Conservation (phyloP, 2,329 filamentous ascomycete genomes). For the Thermothelomyces thermophilus region DNA sequence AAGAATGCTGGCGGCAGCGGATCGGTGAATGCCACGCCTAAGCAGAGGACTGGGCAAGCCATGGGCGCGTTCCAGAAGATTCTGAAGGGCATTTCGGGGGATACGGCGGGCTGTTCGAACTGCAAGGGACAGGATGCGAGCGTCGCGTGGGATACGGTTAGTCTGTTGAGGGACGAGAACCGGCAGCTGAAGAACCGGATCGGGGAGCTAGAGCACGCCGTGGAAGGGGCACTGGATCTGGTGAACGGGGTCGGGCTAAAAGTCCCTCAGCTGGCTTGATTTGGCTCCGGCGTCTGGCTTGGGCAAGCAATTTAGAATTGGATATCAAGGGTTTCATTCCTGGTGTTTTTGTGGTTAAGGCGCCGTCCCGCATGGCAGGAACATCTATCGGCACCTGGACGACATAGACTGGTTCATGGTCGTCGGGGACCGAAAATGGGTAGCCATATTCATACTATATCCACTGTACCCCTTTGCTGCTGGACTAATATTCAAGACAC, state of each 20-base stretch:
- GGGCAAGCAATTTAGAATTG: no score
- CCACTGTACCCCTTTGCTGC: no score
- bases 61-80: conserved; percentile 44
- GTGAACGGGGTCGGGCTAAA: conserved; percentile 50
- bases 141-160: conserved; percentile 60
- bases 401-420: neutral
- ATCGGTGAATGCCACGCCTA: conserved; percentile 20
- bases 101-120: conserved; percentile 41
- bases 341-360: no score
- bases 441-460: no score
- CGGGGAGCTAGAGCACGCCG: conserved; percentile 50
- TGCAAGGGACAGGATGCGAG: conserved; percentile 53
- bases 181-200: conserved; percentile 54
- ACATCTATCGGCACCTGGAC: neutral
- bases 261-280: conserved; percentile 12
- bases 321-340: no score
- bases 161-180: conserved; percentile 56
- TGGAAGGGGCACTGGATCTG: conserved; percentile 54
- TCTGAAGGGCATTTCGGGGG: conserved; percentile 39
- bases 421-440: no score
- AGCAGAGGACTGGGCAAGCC: conserved; percentile 30
- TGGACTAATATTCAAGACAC: no score
- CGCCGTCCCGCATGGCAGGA: no score
- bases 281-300: neutral
- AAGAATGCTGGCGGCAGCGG: neutral